phyloP scores from a whole-genome alignment of 2,329 filamentous ascomycete species.

The Diaporthe sp. region DNA sequence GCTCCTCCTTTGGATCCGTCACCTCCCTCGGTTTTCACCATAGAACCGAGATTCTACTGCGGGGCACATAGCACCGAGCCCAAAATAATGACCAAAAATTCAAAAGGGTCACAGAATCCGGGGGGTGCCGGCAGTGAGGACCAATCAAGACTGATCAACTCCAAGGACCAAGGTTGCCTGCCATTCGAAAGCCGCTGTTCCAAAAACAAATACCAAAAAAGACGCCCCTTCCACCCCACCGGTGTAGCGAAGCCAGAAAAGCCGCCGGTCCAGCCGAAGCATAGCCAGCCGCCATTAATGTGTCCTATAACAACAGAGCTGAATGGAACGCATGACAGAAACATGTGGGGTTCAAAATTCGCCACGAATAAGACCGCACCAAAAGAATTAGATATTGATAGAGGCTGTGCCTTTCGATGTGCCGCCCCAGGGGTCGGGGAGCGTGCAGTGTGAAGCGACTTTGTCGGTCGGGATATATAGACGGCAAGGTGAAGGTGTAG shows the following conservation, averaged over 20 bases:
- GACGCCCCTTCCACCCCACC: conserved; percentile 1
- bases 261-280: conserved; percentile 37
- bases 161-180: not conserved
- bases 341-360: conserved; percentile 17
- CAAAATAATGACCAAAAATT: not conserved
- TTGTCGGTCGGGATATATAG: conserved; percentile 20
- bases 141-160: not conserved
- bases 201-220: not conserved
- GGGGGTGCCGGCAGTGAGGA: not conserved
- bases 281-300: conserved; percentile 30
- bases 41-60: not conserved
- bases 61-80: not conserved
- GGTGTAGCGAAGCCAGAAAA: conserved; percentile 25
- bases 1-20: not conserved
- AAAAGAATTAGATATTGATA: conserved; percentile 27
- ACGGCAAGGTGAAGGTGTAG: not conserved
- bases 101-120: not conserved
- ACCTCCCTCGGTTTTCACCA: not conserved
- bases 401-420: not conserved
- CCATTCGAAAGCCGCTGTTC: not conserved
- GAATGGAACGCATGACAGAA: conserved; percentile 27
- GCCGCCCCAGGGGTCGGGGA: not conserved
- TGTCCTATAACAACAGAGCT: conserved; percentile 27
- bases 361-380: conserved; percentile 5
- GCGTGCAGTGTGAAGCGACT: not conserved